Evolutionary conservation across 805 yeast genomes (phyloP), one percentile per base, ranked within the genome.

Genomic region (Ogataea thermomethanolica): DNA sequence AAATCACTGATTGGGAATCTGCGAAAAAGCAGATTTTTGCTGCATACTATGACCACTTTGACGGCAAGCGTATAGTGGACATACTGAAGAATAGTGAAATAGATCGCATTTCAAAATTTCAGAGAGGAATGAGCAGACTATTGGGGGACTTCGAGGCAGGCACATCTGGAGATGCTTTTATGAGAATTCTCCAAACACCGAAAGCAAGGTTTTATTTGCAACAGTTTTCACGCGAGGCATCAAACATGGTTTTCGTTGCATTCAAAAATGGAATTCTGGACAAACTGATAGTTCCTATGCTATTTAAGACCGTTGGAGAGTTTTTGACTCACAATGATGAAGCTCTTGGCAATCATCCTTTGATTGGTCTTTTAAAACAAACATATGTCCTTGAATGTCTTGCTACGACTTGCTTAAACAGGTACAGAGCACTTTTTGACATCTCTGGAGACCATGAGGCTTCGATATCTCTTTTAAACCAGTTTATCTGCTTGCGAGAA

Each of bases 11-110:
- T 12, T 51, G 56, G 57, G 37, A 47, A 8, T 24, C 44, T 2
- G 41, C 61, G 10, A 51, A 55, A 23, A 33, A 35, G 17, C 51
- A 53, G n/a, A 46, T 64, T 3, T 64, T 62, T 44, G 47, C 56
- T 7, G 62, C 58, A 26, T 48, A 51, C 32, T 58, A 46, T 29
- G 44, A 45, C 5, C 33, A 35, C 9, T 25, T 33, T 8, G 28
- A 46, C 3, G 46, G 46, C n/a, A 45, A 49, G 33, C 39, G 57
- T 28, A 49, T 61, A 3, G 39, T 53, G 12, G 62, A 58, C 31
- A 50, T 50, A 33, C 46, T 61, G 20, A 17, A 32, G 5, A 25
- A 44, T 12, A 15, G 39, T 10, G 41, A 37, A 3, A 15, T 21
- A 3, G 24, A 34, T 7, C 30, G 44, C 1, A 35, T 35, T 2